A percentile compares a stretch with the other conserved stretches of the same genome.
Conservation (phyloP, 2,329 filamentous ascomycete species). For the Aspergillus pseudoglaucus region DNA sequence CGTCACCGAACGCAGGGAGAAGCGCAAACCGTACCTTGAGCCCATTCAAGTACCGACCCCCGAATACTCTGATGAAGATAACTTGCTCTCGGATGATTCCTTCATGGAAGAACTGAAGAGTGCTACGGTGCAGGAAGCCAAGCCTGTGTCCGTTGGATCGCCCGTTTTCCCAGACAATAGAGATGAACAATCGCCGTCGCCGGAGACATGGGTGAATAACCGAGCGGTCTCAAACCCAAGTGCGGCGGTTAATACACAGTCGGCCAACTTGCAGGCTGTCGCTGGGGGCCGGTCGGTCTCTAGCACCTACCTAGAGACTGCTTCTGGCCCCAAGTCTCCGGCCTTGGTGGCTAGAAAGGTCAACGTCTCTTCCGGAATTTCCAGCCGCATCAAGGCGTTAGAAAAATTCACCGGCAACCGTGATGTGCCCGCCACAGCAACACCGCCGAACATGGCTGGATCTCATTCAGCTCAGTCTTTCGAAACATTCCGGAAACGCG, state of each 20-base stretch:
- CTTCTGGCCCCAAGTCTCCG: constrained; percentile 25
- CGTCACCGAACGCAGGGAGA: constrained; percentile 22
- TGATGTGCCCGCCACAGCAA: constrained; percentile 22
- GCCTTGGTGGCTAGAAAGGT: constrained; percentile 62
- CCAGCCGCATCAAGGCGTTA: constrained; percentile 86
- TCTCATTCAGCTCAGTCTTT: constrained; percentile 54
- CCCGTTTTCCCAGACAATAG: constrained; percentile 49
- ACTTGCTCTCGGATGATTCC: constrained; percentile 57
- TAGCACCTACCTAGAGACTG: constrained; percentile 25
- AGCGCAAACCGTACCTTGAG: constrained; percentile 37
- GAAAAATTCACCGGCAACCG: constrained; percentile 63
- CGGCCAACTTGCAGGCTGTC: constrained; percentile 24
- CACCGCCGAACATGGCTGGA: constrained; percentile 33
- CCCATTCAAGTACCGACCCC: constrained; percentile 45
- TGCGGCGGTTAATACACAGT: constrained; percentile 16
- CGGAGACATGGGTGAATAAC: constrained; percentile 30
- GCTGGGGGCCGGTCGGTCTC: constrained; percentile 34
- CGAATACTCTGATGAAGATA: constrained; percentile 38
- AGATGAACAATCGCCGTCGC: constrained; percentile 18
- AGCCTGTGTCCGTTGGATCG: constrained; percentile 66
- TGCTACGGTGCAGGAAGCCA: constrained; percentile 77
- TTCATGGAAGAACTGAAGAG: constrained; percentile 80
- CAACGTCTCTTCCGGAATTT: constrained; percentile 84
- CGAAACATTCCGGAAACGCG: constrained; percentile 45
- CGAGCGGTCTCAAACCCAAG: constrained; percentile 37